Percentiles rank a stretch among this genome's conserved stretches.
These are phyloP conservation scores for Penicillium soppii DNA, from an alignment of 495 filamentous ascomycete genomes.

Conservation along the genomic window DNA sequence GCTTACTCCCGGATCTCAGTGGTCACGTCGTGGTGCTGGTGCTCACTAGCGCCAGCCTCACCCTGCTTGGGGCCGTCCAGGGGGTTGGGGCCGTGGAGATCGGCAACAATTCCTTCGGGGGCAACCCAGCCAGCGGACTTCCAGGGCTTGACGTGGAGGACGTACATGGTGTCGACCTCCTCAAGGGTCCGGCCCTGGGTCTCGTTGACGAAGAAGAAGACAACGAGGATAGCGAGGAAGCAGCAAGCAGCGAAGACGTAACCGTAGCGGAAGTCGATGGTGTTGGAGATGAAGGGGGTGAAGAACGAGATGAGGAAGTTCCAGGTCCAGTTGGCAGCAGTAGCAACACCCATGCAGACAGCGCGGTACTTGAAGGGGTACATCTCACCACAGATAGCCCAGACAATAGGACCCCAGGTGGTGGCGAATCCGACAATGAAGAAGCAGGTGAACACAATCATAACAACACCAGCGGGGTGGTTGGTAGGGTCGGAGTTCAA, in stretches of 20 bases:
- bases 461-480: constrained; percentile 64
- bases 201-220: constrained; percentile 81
- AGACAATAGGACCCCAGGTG: constrained; percentile 84
- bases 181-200: constrained; percentile 66
- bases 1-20: constrained; percentile 17
- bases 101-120: constrained; percentile 40
- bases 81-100: constrained; percentile 25
- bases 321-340: constrained; percentile 84
- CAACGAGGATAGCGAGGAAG: constrained; percentile 59
- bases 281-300: constrained; percentile 69
- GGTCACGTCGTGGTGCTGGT: constrained; percentile 27
- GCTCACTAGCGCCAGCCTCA: constrained; percentile 10
- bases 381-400: constrained; percentile 77
- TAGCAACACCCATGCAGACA: constrained; percentile 72
- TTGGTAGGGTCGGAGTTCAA: constrained; percentile 51
- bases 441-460: constrained; percentile 77
- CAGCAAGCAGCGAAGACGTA: constrained; percentile 78
- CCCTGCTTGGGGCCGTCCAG: constrained; percentile 19
- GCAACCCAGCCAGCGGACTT: constrained; percentile 60
- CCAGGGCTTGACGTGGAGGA: constrained; percentile 66
- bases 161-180: constrained; percentile 85
- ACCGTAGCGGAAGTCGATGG: constrained; percentile 73
- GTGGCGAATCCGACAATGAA: constrained; percentile 61
- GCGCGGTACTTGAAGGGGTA: constrained; percentile 78
- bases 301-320: constrained; percentile 88